Evolutionary conservation across 805 yeast genomes (phyloP), one percentile per base, ranked within the genome.

Genomic region (Saturnispora saitoi): DNA sequence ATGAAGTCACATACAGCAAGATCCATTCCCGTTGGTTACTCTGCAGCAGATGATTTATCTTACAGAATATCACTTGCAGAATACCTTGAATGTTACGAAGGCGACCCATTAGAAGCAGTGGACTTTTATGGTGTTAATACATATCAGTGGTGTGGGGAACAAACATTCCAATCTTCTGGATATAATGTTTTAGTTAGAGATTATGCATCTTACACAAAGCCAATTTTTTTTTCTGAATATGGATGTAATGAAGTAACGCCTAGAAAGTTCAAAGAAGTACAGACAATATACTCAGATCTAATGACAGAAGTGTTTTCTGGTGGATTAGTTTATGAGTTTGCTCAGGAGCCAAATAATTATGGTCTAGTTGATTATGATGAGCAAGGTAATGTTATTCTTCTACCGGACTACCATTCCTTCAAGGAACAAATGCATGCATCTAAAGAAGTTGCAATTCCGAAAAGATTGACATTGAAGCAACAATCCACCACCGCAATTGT

Each of bases 91-190:
- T 89, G 97, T 72, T 58, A 73, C 24, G 66, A 64, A 58, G 96
- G 96, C 54, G 93, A 85, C 58, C 78, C 72, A 1, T 73, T 71
- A 64, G 87, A 88, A 30, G 79, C 95, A 66, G 80, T 85, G 51
- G 97, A 89, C 63, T 82, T 89, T 89, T 80, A 86, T 58, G 97
- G 96, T 58, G 85, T 89, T 64, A 89, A 89, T 67, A 96, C 88
- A 69, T 89, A 89, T 70, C 86, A 95, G 8, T 89, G 96, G 96
- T 89, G 97, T 70, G 97, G 96, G 1, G 57, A 67, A 10, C 85
- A 95, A 10, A 73, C 86, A 4, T 87, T 73, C 70, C 63, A 70
- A 41, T 66, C 68, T 6, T 83, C 95, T 5, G 96, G 96, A 43
- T 89, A 87, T 69, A 66, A 75, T 39, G 66, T 73, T 51, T 86